A percentile compares a stretch with the other conserved stretches of the same genome.
Evolutionary conservation across 1,284 basidiomycete genomes (phyloP).

Genomic region (Uromyces viciae-fabae): DNA sequence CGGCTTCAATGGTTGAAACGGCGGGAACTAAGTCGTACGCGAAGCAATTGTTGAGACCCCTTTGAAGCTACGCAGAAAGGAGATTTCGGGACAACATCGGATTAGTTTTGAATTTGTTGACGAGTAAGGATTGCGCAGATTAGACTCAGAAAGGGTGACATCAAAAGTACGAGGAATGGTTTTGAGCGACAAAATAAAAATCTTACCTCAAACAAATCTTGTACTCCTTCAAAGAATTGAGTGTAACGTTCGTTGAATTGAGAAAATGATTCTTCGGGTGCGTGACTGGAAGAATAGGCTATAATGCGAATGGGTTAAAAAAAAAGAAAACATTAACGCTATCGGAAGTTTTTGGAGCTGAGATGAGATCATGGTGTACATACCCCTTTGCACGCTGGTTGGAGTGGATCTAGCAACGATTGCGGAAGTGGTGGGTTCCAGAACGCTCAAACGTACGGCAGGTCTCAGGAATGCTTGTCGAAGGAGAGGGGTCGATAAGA

Average conservation of each 20-base stretch:
- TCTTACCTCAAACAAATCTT: conserved; percentile 81
- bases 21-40: conserved; percentile 96
- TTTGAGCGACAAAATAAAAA: neutral
- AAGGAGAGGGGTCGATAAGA: neutral
- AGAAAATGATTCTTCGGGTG: conserved; percentile 83
- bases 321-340: neutral
- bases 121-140: no score
- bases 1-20: conserved; percentile 41
- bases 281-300: conserved; percentile 38
- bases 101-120: no score
- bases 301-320: neutral
- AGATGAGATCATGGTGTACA: neutral
- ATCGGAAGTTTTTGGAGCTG: neutral
- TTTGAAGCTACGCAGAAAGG: conserved; percentile 71
- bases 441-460: neutral
- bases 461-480: neutral
- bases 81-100: no score
- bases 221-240: conserved; percentile 82
- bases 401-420: neutral
- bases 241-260: conserved; percentile 89
- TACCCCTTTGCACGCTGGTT: neutral
- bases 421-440: neutral
- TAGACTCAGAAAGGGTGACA: no score
- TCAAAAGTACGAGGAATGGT: neutral
- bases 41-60: conserved; percentile 98